Evolutionary conservation across 1,139 yeast genomes (phyloP).

Genomic region (Arxiozyma bovina): DNA sequence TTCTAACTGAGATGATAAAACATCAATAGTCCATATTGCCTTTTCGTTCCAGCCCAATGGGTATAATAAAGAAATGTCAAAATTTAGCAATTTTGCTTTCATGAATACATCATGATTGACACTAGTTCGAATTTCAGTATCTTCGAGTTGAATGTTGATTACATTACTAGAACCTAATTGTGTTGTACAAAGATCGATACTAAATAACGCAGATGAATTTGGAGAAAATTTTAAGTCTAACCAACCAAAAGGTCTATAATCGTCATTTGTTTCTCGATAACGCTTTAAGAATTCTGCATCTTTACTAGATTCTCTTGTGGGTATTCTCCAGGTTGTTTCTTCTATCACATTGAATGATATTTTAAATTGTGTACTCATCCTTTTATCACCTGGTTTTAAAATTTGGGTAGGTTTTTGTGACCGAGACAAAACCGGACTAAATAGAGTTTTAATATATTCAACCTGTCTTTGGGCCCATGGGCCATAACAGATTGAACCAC

Average conservation of each 20-base stretch:
- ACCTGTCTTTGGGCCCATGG: constrained; percentile 94
- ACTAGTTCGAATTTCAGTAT: constrained; percentile 66
- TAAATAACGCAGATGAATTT: constrained; percentile 43
- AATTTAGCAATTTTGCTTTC: constrained; percentile 49
- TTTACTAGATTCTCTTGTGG: constrained; percentile 78
- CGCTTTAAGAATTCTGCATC: constrained; percentile 38
- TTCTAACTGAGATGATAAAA: constrained; percentile 45
- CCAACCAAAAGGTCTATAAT: constrained; percentile 75
- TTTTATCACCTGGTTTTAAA: constrained; percentile 40
- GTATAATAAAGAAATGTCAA: constrained; percentile 51
- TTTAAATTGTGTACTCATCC: constrained; percentile 52
- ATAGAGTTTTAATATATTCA: constrained; percentile 50
- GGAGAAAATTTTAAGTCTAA: constrained; percentile 57
- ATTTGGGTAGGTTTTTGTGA: constrained; percentile 43
- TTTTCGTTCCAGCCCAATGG: constrained; percentile 80
- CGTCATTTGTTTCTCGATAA: constrained; percentile 32
- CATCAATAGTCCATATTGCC: constrained; percentile 57
- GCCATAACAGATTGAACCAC: constrained; percentile 73
- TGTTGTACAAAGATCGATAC: constrained; percentile 47
- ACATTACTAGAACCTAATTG: constrained; percentile 52
- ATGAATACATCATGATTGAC: constrained; percentile 81
- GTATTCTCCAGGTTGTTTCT: constrained; percentile 65
- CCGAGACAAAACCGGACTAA: constrained; percentile 60
- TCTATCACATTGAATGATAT: constrained; percentile 46
- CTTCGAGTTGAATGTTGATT: constrained; percentile 41